Percentiles rank a stretch among this genome's conserved stretches.
Conservation (phyloP, 2,329 filamentous ascomycete genomes). For the Alternaria arborescens region DNA sequence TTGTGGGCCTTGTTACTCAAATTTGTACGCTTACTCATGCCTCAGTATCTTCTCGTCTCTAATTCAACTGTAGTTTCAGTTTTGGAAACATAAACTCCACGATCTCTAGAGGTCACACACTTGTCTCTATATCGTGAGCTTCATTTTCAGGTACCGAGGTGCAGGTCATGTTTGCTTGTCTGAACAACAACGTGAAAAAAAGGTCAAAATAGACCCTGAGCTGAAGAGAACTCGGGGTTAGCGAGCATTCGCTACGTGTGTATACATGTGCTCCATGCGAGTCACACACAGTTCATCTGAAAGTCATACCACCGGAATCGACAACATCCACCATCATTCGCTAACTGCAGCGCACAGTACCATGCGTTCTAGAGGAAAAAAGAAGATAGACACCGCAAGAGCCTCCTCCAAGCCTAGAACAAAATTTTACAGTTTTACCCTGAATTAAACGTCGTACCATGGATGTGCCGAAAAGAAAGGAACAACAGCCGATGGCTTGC, state of each 20-base stretch:
- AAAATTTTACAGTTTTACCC: background rate
- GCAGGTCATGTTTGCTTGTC: background rate
- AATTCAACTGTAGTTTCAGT: background rate
- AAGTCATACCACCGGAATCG: background rate
- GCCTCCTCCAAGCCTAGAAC: background rate
- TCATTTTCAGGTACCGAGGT: background rate
- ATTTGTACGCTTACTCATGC: background rate
- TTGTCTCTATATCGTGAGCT: background rate
- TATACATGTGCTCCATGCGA: background rate
- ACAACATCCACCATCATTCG: background rate
- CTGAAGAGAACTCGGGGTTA: background rate
- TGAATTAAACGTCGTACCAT: conserved; percentile 1
- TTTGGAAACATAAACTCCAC: background rate
- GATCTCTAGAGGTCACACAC: background rate
- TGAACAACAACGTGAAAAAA: background rate
- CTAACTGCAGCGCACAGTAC: conserved; percentile 2
- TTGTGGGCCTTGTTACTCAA: background rate
- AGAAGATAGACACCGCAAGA: background rate
- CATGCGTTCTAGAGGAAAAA: conserved; percentile 2
- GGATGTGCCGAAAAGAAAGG: background rate
- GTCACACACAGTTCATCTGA: background rate
- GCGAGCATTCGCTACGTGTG: background rate
- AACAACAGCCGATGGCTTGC: background rate
- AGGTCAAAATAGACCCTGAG: background rate
- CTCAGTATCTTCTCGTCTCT: background rate